These are phyloP conservation scores for Hyparrhenia diplandra DNA, from an alignment of 176 grass and related monocot species.

Conservation along the genomic window DNA sequence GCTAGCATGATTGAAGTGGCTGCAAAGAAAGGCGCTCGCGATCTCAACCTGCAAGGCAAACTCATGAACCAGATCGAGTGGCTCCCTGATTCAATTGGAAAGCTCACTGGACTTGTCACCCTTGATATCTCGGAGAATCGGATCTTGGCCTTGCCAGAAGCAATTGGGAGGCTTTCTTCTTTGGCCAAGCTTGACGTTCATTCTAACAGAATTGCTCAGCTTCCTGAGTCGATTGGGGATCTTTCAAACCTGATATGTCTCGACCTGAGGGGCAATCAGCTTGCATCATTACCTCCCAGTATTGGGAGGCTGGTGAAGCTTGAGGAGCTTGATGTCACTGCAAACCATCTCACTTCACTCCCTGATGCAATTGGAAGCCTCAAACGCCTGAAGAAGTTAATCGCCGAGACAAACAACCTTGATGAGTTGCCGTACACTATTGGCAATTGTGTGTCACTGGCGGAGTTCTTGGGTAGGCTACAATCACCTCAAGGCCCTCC, in stretches of 20 bases:
- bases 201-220: constrained; percentile 66
- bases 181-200: constrained; percentile 78
- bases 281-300: constrained; percentile 57
- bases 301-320: constrained; percentile 72
- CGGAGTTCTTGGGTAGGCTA: constrained; percentile 78
- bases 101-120: constrained; percentile 69
- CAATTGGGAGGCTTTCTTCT: constrained; percentile 80
- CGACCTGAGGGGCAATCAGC: constrained; percentile 76
- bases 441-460: constrained; percentile 70
- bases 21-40: constrained; percentile 65
- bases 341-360: constrained; percentile 58
- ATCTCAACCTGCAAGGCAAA: constrained; percentile 69
- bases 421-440: constrained; percentile 96
- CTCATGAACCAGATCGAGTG: constrained; percentile 86
- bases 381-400: constrained; percentile 65
- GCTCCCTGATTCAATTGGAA: constrained; percentile 94
- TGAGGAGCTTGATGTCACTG: constrained; percentile 85
- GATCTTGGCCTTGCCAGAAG: constrained; percentile 59
- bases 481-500: constrained; percentile 87
- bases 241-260: constrained; percentile 67
- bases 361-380: constrained; percentile 86
- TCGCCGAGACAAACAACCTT: constrained; percentile 71
- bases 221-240: constrained; percentile 72
- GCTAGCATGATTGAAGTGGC: constrained; percentile 87
- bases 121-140: constrained; percentile 86